Percentiles rank a stretch among this genome's conserved stretches.
These are phyloP conservation scores for Boletus reticulatus DNA, from an alignment of 768 basidiomycete species.

Conservation along the genomic window DNA sequence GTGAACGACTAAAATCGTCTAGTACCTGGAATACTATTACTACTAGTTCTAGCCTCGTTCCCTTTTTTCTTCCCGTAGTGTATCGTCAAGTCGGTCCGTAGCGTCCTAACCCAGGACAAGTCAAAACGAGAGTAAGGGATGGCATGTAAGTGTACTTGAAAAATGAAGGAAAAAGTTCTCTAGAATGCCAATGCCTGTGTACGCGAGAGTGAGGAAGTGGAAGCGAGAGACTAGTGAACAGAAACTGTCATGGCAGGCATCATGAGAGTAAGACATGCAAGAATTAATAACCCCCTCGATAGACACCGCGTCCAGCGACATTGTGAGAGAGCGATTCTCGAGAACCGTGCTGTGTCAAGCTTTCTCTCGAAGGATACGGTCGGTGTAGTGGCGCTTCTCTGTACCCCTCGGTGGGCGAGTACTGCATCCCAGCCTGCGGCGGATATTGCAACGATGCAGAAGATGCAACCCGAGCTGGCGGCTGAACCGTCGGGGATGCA, in stretches of 20 bases:
- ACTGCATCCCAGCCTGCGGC: conserved; percentile 26
- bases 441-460: conserved; percentile 44
- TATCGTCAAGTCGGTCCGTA: neutral
- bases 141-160: neutral
- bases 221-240: conserved; percentile 17
- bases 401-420: conserved; percentile 35
- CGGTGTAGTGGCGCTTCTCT: conserved; percentile 66
- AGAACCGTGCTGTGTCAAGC: conserved; percentile 5
- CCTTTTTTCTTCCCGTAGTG: conserved; percentile 1
- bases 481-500: conserved; percentile 31
- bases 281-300: conserved; percentile 20
- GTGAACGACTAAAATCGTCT: neutral
- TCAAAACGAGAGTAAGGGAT: neutral
- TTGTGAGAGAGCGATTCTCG: conserved; percentile 23
- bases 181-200: conserved; percentile 7
- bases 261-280: neutral
- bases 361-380: conserved; percentile 37
- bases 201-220: neutral
- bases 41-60: neutral
- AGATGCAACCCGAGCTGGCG: conserved; percentile 28
- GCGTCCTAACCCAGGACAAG: neutral
- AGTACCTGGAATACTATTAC: neutral
- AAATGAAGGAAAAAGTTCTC: conserved; percentile 3
- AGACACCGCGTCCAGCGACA: conserved; percentile 31
- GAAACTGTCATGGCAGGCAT: conserved; percentile 19